Evolutionary conservation across 768 basidiomycete genomes (phyloP), one percentile per base, ranked within the genome.

Genomic region (Trametes cinnabarina): DNA sequence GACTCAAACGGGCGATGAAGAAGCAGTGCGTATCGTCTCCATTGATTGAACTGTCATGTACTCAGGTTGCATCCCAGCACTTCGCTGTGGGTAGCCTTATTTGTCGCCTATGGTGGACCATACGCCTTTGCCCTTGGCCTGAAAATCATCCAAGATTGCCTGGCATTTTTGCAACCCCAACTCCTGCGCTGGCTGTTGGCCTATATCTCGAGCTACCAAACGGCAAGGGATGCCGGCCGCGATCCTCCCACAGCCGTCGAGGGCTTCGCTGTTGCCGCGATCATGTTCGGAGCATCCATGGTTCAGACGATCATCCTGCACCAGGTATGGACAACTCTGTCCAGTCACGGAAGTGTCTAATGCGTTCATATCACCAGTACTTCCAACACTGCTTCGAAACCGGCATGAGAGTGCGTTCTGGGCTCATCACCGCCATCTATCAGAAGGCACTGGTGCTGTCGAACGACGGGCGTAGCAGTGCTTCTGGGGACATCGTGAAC

Each of bases 401-500:
- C 10, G 92, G 92, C 8, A 96, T 96, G 94, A 86, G 95, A n/a
- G 82, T 97, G 42, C 86, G 94, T 26, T 88, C 92, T 0, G 95
- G 94, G 0, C 81, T 98, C 20, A 84, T 98, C 14, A 86, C 86
- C 1, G 82, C 79, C 3, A 92, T 97, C 50, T 98, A 96, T 75
- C 75, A 84, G 48, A 97, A 98, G 69, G 82, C 93, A 0, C 77
- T 98, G 20, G 79, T 92, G 3, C 81, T 98, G 9, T 92, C 90
- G 2, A 94, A 88, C 65, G 90, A 92, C 57, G 94, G 92, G 66
- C 84, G 89, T 4, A 80, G 82, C 10, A 84, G 92, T 40, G 82
- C 90, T 0, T 85, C 91, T 0, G 95, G 96, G 1, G 94, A 97
- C 68, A 94, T 97, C 34, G 93, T 97, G 61, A 98, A 97, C 68